Base-by-base conservation (phyloP, 768 basidiomycete species). In the Pleurotus platypus region DNA sequence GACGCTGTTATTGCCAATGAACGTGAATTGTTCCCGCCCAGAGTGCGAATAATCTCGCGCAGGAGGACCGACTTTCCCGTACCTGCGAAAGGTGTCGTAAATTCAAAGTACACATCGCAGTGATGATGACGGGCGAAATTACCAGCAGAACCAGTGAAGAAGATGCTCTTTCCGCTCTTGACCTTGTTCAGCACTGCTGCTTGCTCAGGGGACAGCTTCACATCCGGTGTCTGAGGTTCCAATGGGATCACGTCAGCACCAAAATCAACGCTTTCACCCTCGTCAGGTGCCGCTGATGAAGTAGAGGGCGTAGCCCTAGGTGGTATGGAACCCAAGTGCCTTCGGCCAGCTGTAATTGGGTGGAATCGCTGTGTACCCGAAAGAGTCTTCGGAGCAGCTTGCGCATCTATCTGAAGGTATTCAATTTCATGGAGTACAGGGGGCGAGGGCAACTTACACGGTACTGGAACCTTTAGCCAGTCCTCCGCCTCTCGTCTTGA, bases 141-240 rank as follows among this genome's bases (percentile, higher is more conserved):
- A 86, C 90, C 91, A 53, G 92, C 92, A 15, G 89, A 87, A 1
- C 92, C 92, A 0, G 92, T 93, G 67, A 94, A 94, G 70, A 94
- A 94, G 6, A 93, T 83, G 63, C 75, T 92, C 60, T 80, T 70
- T 2, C 85, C 84, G 8, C 71, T 71, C 46, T 82, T 77, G 5
- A 93, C 89, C 62, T 65, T 69, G 12, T 73, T 62, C 5, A 87
- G 66, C 5, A 87, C 79, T 2, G 54, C 49, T 47, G 62, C 66
- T 66, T 88, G 86, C 64, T 86, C 82, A 3, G 69, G 64, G 9
- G 85, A 86, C 11, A 88, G 70, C 4, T 55, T 20, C 15, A 82
- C 62, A 12, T 63, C 58, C 8, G 62, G 24, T 27, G 43, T 13
- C 37, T 58, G 59, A 54, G 18, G 26, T 35, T 27, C 50, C 13